These are phyloP conservation scores for Beauveria caledonica DNA, from an alignment of 2,329 filamentous ascomycete genomes.

Conservation along the genomic window DNA sequence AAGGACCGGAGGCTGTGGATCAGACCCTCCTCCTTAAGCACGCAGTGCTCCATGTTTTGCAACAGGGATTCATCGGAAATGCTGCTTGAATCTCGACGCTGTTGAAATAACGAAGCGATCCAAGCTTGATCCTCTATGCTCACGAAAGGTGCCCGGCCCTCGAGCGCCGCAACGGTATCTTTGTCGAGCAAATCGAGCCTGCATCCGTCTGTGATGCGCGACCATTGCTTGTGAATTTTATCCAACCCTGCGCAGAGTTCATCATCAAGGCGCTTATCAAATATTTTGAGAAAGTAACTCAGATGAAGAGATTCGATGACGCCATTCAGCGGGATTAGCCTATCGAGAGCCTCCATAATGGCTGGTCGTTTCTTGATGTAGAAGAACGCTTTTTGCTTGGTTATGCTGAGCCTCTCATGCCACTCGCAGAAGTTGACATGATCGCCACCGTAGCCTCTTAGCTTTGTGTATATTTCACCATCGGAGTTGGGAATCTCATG, in stretches of 20 bases:
- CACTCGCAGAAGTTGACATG: constrained; percentile 3
- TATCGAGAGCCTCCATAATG: constrained; percentile 4
- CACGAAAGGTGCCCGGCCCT: not conserved
- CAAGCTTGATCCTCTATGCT: not conserved
- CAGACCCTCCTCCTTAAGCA: not conserved
- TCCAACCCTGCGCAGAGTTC: not conserved
- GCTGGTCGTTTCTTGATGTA: not conserved
- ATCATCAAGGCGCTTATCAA: not conserved
- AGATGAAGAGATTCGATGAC: constrained; percentile 9
- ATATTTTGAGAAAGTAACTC: not conserved
- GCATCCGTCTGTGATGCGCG: not conserved
- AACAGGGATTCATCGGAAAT: not conserved
- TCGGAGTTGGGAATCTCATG: constrained; percentile 7
- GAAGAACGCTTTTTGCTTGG: constrained; percentile 4
- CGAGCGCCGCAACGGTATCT: not conserved
- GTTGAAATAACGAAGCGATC: not conserved
- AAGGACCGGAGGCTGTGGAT: not conserved
- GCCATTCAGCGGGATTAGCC: constrained; percentile 3
- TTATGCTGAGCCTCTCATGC: constrained; percentile 4
- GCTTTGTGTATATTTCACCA: constrained; percentile 9
- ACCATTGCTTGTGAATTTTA: not conserved
- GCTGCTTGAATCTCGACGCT: not conserved
- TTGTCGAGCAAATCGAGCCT: not conserved
- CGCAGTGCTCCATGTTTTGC: not conserved
- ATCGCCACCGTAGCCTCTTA: constrained; percentile 1